Percentiles rank a stretch among this genome's conserved stretches.
Evolutionary conservation across 371 early-diverging fungal species (phyloP).

Genomic region (Massospora cicadina): DNA sequence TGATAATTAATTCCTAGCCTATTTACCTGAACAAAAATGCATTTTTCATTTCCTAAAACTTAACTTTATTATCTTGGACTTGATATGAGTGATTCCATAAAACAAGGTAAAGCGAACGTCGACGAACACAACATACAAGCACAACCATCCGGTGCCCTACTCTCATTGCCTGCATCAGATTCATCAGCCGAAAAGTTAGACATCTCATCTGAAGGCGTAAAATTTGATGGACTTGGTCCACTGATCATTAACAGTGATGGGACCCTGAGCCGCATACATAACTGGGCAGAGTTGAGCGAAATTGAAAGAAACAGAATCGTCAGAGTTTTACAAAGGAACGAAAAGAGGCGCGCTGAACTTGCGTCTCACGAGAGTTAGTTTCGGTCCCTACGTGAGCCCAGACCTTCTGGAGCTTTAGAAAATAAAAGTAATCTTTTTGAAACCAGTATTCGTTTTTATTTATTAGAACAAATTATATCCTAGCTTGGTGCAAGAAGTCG

Average conservation of each 20-base stretch:
- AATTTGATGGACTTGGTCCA: background rate
- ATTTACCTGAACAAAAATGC: too few species aligned
- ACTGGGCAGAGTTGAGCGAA: conserved; percentile 51
- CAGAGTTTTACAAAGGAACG: conserved; percentile 41
- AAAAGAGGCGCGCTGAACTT: conserved; percentile 25
- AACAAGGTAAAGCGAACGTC: too few species aligned
- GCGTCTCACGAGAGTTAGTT: background rate
- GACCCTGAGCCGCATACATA: conserved; percentile 44
- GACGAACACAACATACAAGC: too few species aligned
- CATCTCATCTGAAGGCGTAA: background rate
- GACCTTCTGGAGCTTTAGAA: too few species aligned
- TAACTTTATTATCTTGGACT: too few species aligned
- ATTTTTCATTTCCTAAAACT: too few species aligned
- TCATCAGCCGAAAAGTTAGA: background rate
- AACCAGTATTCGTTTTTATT: background rate
- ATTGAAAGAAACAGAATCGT: conserved; percentile 39
- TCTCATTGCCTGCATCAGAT: background rate
- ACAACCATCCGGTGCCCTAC: too few species aligned
- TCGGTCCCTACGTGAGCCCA: background rate
- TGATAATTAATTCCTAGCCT: too few species aligned
- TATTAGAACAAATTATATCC: background rate
- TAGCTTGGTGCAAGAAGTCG: background rate
- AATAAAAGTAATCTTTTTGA: background rate
- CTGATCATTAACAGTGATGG: conserved; percentile 45
- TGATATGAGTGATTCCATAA: too few species aligned